phyloP scores from a whole-genome alignment of 306 rosid species.

The Betula pendula region DNA sequence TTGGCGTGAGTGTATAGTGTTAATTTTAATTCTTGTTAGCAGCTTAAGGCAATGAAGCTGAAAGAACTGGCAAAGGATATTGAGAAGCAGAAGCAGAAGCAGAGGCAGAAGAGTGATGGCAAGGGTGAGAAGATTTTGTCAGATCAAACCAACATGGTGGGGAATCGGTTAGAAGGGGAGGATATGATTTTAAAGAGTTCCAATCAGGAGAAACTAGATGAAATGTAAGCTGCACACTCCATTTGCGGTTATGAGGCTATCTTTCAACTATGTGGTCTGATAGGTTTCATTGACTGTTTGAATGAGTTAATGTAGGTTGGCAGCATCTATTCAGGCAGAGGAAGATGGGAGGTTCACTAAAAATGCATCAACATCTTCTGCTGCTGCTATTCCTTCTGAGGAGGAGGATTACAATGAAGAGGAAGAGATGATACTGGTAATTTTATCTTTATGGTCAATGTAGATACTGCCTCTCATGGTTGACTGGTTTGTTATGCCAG shows the following conservation, averaged over 20 bases:
- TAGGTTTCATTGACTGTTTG: constrained; percentile 10
- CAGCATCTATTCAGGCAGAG: constrained; percentile 42
- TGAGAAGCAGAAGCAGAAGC: constrained; percentile 67
- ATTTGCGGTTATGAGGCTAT: constrained; percentile 8
- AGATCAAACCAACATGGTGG: constrained; percentile 34
- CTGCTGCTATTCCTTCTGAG: constrained; percentile 18
- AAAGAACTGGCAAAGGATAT: constrained; percentile 68
- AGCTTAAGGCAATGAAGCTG: constrained; percentile 74
- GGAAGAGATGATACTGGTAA: constrained; percentile 39
- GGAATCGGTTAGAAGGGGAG: constrained; percentile 33
- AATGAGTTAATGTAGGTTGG: constrained; percentile 46
- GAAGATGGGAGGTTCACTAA: constrained; percentile 26
- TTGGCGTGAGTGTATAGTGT: constrained; percentile 13
- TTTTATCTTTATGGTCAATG: neutral
- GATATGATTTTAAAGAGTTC: constrained; percentile 26
- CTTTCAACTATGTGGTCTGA: constrained; percentile 15
- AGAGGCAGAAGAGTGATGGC: constrained; percentile 45
- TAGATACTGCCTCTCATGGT: neutral
- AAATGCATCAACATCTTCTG: constrained; percentile 1
- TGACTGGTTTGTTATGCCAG: neutral
- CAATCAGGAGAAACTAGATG: constrained; percentile 53
- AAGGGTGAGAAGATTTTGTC: constrained; percentile 43
- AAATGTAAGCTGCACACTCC: constrained; percentile 50
- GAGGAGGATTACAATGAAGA: constrained; percentile 27
- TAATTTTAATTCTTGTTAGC: constrained; percentile 18